Evolutionary conservation across 345 rosid genomes (phyloP).

Genomic region (Acer campestre): DNA sequence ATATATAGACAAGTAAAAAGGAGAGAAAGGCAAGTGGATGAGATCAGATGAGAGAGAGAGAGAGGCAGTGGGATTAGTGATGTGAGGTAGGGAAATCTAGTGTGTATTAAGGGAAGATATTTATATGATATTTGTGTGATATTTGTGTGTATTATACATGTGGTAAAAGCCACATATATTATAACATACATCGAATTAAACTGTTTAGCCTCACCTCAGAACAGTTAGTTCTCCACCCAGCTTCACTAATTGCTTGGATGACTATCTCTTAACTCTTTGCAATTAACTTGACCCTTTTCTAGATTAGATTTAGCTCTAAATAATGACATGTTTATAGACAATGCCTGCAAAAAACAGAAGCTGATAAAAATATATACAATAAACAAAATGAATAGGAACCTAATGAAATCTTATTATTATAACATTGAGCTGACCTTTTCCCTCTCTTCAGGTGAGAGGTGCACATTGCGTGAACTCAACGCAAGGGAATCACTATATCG

Average conservation of each 20-base stretch:
- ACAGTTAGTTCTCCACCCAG: conserved; percentile 81
- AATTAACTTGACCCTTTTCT: conserved; percentile 43
- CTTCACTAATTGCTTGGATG: conserved; percentile 46
- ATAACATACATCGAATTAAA: background rate
- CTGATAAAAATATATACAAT: background rate
- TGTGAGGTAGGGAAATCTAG: too few relatives aligned
- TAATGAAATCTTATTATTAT: background rate
- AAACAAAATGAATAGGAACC: background rate
- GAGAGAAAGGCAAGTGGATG: too few relatives aligned
- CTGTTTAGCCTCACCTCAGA: conserved; percentile 58
- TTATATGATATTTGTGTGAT: too few relatives aligned
- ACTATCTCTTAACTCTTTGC: conserved; percentile 52
- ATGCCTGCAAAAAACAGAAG: conserved; percentile 50
- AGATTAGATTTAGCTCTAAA: conserved; percentile 51
- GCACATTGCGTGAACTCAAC: conserved; percentile 86
- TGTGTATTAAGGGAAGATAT: too few relatives aligned
- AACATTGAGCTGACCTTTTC: conserved; percentile 43
- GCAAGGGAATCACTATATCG: conserved; percentile 86
- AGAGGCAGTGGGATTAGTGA: too few relatives aligned
- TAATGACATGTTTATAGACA: conserved; percentile 76
- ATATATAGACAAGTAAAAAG: too few relatives aligned
- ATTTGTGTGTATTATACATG: too few relatives aligned
- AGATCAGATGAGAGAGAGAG: too few relatives aligned
- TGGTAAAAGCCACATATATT: too few relatives aligned
- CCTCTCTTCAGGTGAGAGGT: conserved; percentile 65